phyloP scores from a whole-genome alignment of 345 rosid species.

The Cochlearia excelsa region DNA sequence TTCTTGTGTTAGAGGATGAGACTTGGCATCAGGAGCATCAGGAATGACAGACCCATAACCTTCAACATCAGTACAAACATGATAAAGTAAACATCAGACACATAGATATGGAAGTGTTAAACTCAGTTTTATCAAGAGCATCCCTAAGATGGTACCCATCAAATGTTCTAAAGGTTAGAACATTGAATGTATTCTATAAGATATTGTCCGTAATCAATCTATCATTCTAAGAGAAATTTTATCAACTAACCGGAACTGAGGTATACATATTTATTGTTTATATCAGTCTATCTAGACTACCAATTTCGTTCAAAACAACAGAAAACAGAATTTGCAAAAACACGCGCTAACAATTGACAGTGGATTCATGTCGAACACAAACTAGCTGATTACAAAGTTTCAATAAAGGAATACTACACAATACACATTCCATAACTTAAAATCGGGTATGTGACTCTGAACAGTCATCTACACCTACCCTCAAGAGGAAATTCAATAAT shows the following conservation, averaged over 20 bases:
- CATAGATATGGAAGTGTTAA: conserved; percentile 1
- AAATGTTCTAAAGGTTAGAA: no score
- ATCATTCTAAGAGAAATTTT: neutral
- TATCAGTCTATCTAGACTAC: neutral
- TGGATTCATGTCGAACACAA: conserved; percentile 7
- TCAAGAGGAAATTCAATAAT: neutral
- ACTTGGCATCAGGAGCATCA: conserved; percentile 72
- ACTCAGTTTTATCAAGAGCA: conserved; percentile 1
- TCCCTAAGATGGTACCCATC: conserved; percentile 16
- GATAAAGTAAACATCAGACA: conserved; percentile 19
- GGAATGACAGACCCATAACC: conserved; percentile 91
- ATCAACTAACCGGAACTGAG: conserved; percentile 5
- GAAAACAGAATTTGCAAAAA: no score
- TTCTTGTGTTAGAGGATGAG: conserved; percentile 42
- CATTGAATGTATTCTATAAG: no score
- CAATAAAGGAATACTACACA: conserved; percentile 1
- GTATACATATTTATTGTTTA: neutral
- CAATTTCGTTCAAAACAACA: neutral
- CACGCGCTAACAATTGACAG: neutral
- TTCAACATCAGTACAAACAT: conserved; percentile 39
- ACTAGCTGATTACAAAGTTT: no score
- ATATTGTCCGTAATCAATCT: no score
- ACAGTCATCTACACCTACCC: conserved; percentile 9
- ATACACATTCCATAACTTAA: neutral
- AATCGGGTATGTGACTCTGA: neutral